Conservation (phyloP, 2,329 filamentous ascomycete species). For the Apiospora sp. region DNA sequence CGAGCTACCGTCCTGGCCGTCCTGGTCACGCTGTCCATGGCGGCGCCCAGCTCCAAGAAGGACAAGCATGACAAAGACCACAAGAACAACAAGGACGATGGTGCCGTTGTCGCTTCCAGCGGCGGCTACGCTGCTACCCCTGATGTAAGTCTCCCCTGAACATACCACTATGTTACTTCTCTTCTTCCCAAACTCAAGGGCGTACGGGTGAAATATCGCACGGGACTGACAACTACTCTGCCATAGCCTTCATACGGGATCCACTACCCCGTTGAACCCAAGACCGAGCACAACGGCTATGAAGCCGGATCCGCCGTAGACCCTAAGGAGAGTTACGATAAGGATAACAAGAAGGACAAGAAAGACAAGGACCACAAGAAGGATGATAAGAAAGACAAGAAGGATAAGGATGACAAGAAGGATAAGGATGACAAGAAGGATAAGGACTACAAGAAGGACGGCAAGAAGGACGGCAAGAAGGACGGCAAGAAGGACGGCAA, state of each 20-base stretch:
- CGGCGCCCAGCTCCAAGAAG: constrained; percentile 4
- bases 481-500: neutral
- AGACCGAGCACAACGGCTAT: neutral
- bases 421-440: neutral
- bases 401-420: neutral
- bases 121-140: neutral
- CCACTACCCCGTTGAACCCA: neutral
- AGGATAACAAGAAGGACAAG: neutral
- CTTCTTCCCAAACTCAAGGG: neutral
- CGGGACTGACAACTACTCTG: neutral
- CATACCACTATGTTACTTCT: neutral
- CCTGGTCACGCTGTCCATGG: constrained; percentile 13
- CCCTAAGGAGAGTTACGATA: neutral
- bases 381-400: neutral
- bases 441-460: neutral
- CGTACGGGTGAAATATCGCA: neutral
- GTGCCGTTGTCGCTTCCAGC: neutral
- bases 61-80: neutral
- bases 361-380: neutral
- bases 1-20: constrained; percentile 16
- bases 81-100: neutral
- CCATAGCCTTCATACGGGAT: neutral
- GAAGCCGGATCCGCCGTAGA: neutral
- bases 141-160: neutral
- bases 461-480: neutral